Conservation (phyloP, 345 rosid species). For the Populus euphratica region DNA sequence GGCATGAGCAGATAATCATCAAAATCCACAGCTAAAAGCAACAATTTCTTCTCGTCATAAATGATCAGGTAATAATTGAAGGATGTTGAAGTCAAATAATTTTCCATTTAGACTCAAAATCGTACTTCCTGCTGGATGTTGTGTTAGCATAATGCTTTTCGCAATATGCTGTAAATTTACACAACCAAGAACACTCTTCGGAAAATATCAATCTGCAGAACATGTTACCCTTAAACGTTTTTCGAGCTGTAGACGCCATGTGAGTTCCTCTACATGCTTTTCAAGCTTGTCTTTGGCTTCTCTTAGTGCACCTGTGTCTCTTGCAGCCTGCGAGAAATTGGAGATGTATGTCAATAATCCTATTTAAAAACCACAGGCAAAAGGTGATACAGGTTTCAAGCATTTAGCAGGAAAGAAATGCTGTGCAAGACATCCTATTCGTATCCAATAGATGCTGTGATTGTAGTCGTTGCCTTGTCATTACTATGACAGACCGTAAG, state of each 20-base stretch:
- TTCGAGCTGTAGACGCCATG: slow-evolving; percentile 49
- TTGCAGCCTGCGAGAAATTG: slow-evolving; percentile 36
- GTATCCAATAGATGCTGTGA: background rate
- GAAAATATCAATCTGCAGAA: slow-evolving; percentile 1
- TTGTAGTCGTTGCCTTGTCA: background rate
- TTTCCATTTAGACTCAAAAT: slow-evolving; percentile 5
- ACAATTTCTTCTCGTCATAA: background rate
- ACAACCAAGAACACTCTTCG: background rate
- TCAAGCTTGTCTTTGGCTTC: slow-evolving; percentile 54
- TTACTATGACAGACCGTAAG: background rate
- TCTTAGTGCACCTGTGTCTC: slow-evolving; percentile 48
- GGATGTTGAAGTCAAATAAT: background rate
- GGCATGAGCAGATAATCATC: slow-evolving; percentile 2
- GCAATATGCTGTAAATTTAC: background rate
- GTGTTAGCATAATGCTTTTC: background rate
- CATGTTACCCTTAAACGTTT: slow-evolving; percentile 42
- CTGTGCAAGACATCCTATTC: background rate
- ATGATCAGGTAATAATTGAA: background rate
- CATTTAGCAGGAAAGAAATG: background rate
- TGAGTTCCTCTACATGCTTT: slow-evolving; percentile 49
- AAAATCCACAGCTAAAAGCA: background rate
- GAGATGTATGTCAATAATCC: background rate
- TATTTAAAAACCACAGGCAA: background rate
- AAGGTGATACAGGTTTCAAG: background rate
- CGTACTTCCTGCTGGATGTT: background rate